phyloP scores from a whole-genome alignment of 352 stramenopile genomes.

The Phytopythium ostracodes region DNA sequence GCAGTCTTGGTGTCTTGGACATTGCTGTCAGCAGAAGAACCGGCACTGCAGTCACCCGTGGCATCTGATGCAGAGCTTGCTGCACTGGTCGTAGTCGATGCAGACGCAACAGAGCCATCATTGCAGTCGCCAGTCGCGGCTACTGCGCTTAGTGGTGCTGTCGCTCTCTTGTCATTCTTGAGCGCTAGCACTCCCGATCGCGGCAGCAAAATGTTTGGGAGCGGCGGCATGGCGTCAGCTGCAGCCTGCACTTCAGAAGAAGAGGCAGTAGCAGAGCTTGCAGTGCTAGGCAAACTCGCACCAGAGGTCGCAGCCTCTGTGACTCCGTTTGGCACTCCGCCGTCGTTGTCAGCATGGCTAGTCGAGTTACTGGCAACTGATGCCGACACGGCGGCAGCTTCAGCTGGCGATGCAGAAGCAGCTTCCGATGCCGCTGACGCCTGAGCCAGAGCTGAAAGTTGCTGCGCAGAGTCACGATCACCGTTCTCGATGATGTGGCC shows the following conservation, averaged over 20 bases:
- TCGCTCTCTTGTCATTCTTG: background rate
- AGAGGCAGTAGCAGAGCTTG: slow-evolving; percentile 3
- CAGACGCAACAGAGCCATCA: background rate
- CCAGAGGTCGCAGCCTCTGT: background rate
- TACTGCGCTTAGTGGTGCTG: background rate
- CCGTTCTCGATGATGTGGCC: background rate
- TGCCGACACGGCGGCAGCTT: background rate
- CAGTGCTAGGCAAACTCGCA: slow-evolving; percentile 1
- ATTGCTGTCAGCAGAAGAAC: background rate
- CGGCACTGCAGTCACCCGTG: background rate
- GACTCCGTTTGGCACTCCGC: background rate
- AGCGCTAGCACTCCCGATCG: slow-evolving; percentile 11
- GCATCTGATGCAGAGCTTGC: background rate
- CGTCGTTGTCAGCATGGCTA: background rate
- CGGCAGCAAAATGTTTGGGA: slow-evolving; percentile 60
- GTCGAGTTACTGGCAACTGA: background rate
- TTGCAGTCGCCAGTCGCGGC: background rate
- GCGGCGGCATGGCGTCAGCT: slow-evolving; percentile 27
- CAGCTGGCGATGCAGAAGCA: background rate
- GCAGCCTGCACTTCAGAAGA: slow-evolving; percentile 17
- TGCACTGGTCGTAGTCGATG: background rate
- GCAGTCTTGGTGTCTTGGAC: background rate
- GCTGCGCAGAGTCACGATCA: background rate
- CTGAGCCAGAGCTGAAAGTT: background rate
- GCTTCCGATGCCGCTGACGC: background rate